Conservation (phyloP, 345 rosid species). For the Populus euphratica region DNA sequence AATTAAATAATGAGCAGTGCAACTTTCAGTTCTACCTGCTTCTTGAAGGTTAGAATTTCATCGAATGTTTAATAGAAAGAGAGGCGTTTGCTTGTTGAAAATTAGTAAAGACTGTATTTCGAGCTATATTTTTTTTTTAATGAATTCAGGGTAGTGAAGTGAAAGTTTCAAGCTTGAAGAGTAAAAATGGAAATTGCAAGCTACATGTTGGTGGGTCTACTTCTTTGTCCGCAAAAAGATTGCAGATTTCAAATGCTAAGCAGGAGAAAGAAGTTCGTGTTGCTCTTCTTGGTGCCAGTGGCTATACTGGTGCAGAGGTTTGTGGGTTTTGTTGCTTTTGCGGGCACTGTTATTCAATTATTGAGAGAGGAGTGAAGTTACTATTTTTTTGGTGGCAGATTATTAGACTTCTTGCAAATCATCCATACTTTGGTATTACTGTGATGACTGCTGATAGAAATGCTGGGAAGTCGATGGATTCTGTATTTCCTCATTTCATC, state of each 20-base stretch:
- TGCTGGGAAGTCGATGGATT: conserved; percentile 89
- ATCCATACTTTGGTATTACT: conserved; percentile 66
- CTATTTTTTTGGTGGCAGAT: conserved; percentile 50
- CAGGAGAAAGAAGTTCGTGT: conserved; percentile 54
- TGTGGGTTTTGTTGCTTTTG: conserved; percentile 3
- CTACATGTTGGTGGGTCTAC: conserved; percentile 30
- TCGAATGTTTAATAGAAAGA: not conserved
- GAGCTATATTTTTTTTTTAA: not conserved
- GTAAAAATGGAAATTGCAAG: not conserved
- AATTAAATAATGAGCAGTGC: conserved; percentile 30
- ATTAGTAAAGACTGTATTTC: no score
- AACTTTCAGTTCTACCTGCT: conserved; percentile 31
- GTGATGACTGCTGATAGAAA: conserved; percentile 97
- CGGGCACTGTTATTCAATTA: no score
- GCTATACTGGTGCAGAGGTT: conserved; percentile 99
- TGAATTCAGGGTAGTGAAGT: conserved; percentile 5
- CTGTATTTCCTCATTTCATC: conserved; percentile 77
- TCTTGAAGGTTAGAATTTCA: conserved; percentile 43
- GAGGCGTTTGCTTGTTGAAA: no score
- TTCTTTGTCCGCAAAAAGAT: conserved; percentile 36
- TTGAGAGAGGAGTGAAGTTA: not conserved
- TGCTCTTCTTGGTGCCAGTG: conserved; percentile 97
- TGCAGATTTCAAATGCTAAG: conserved; percentile 34
- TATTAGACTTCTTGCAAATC: conserved; percentile 72
- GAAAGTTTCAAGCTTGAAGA: conserved; percentile 1